Conservation (phyloP, 371 early-diverging fungal genomes). For the Saksenaea vasiformis region DNA sequence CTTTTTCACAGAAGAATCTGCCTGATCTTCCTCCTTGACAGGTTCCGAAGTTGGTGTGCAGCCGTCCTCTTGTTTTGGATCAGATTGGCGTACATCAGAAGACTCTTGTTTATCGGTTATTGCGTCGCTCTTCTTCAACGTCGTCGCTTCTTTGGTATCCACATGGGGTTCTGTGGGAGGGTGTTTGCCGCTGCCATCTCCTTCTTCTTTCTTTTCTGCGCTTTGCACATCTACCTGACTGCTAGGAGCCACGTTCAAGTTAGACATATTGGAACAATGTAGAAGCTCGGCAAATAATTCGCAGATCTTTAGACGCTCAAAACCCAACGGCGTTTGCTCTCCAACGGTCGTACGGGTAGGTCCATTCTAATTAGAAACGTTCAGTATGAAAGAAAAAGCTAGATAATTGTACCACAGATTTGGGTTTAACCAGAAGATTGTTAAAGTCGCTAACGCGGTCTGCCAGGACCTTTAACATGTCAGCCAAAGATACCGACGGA, state of each 20-base stretch:
- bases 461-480: constrained; percentile 78
- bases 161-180: background rate
- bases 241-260: constrained; percentile 44
- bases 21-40: background rate
- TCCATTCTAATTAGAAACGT: constrained; percentile 25
- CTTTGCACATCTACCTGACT: constrained; percentile 5
- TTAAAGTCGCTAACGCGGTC: constrained; percentile 69
- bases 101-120: background rate
- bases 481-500: constrained; percentile 63
- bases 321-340: constrained; percentile 78
- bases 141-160: constrained; percentile 1
- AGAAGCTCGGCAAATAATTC: constrained; percentile 95
- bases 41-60: background rate
- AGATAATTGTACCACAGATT: constrained; percentile 47
- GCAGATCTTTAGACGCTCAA: constrained; percentile 89
- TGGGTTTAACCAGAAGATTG: constrained; percentile 57
- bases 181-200: background rate
- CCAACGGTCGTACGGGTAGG: constrained; percentile 70
- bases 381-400: background rate
- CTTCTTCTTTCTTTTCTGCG: constrained; percentile 1
- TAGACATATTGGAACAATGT: constrained; percentile 81
- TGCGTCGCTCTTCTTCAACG: background rate
- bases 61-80: background rate
- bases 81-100: background rate
- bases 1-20: background rate